Conservation (phyloP, 2,329 filamentous ascomycete genomes). For the Alternaria metachromatica region DNA sequence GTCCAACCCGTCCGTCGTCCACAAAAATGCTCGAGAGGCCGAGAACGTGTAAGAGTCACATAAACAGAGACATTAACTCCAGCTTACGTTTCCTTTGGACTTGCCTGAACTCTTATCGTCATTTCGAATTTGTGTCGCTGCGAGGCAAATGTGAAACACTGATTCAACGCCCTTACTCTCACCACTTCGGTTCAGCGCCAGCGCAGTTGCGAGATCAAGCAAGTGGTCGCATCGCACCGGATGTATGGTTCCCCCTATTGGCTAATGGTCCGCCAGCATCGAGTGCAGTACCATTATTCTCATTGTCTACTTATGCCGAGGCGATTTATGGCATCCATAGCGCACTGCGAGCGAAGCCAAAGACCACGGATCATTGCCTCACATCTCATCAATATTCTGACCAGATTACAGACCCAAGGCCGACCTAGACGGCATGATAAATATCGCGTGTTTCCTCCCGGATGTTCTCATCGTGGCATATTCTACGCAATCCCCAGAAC, state of each 20-base stretch:
- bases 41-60: not conserved
- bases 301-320: not conserved
- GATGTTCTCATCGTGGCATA: not conserved
- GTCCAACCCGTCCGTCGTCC: not conserved
- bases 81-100: not conserved
- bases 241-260: not conserved
- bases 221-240: not conserved
- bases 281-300: not conserved
- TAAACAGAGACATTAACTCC: not conserved
- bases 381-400: not conserved
- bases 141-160: not conserved
- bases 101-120: not conserved
- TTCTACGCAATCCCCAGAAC: not conserved
- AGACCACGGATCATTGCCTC: not conserved
- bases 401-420: not conserved
- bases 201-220: not conserved
- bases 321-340: not conserved
- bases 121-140: not conserved
- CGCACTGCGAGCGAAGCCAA: not conserved
- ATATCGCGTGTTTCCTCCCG: not conserved
- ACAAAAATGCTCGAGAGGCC: not conserved
- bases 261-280: not conserved
- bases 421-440: not conserved
- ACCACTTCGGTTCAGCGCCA: too few relatives aligned
- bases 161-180: not conserved